Base-by-base conservation (phyloP, 2,329 filamentous ascomycete genomes). In the Pseudocercospora musae region DNA sequence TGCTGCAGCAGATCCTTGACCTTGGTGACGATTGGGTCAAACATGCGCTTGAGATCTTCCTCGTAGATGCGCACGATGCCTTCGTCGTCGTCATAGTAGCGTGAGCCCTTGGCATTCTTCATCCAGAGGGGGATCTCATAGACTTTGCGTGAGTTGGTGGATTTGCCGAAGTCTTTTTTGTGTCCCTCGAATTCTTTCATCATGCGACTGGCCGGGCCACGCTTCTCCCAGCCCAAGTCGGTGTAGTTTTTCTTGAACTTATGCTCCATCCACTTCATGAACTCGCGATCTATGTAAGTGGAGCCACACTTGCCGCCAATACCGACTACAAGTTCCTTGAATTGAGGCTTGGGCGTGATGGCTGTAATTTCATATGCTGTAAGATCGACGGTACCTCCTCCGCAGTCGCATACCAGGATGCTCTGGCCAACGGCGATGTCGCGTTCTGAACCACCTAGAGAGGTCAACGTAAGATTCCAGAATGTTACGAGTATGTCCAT, bases 271-370 rank as follows among this genome's bases (percentile, higher is more conserved):
- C 52, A 66, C 15, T 56, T 54, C 21, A 64, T 58, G 64, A 66
- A 64, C 6, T 59, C 48, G 11, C 62, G 59, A 31, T 66, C 62
- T 18, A 66, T 62, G 55, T 61, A 66, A 2, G 64, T 65, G 1
- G 64, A 66, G 1, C 64, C 64, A 46, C 64, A 66, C 13, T 66
- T 64, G 23, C 64, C 64, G 9, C 64, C 62, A 15, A 33, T 59
- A 11, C 64, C 62, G 2, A 65, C 59, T 1, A 64, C n/a, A 1
- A 61, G 53, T 50, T 65, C 62, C 13, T 61, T 58, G 49, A 66
- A 66, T n/a, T n/a, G n/a, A n/a, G 0, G 3, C 13, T 58, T 59
- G 0, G 62, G 62, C 1, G 13, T 2, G 9, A 59, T 60, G 10
- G 10, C 49, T 6, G 25, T 46, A 20, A 66, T 62, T 13, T 57